Percentiles rank a stretch among this genome's conserved stretches.
Conservation (phyloP, 2,329 filamentous ascomycete genomes). For the Fusarium begoniae region DNA sequence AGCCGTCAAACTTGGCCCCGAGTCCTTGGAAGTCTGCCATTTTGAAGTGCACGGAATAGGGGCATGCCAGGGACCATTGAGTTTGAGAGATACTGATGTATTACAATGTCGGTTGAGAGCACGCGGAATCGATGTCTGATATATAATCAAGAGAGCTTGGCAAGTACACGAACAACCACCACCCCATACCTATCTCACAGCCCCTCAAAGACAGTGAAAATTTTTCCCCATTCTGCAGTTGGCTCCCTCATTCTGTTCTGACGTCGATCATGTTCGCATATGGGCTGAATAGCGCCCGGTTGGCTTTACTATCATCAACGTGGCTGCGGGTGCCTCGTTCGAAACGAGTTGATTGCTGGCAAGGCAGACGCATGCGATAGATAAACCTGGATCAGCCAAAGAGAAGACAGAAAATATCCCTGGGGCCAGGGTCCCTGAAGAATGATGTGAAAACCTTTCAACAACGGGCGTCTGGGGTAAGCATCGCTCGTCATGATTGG, state of each 20-base stretch:
- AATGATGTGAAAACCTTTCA: conserved; percentile 29
- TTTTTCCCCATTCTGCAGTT: conserved; percentile 34
- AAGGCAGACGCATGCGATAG: conserved; percentile 18
- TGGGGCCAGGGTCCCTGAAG: not conserved
- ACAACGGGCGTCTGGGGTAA: conserved; percentile 33
- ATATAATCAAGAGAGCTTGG: conserved; percentile 14
- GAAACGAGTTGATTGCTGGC: conserved; percentile 19
- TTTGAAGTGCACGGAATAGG: not conserved
- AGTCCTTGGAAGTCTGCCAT: conserved; percentile 38
- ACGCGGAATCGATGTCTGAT: not conserved
- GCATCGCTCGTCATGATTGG: conserved; percentile 27
- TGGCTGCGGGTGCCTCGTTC: conserved; percentile 30
- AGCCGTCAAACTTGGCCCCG: conserved; percentile 38
- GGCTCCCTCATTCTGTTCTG: conserved; percentile 19
- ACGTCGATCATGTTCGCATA: conserved; percentile 12
- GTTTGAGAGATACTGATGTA: not conserved
- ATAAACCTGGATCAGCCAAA: not conserved
- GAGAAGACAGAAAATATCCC: not conserved
- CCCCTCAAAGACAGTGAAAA: conserved; percentile 11
- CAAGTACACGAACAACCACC: not conserved
- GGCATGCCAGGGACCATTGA: not conserved
- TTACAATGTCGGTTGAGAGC: not conserved
- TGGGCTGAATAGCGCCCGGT: not conserved
- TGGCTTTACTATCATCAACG: not conserved
- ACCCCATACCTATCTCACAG: not conserved